phyloP scores from a whole-genome alignment of 1,139 yeast genomes.

The Citeromyces hawaiiensis region DNA sequence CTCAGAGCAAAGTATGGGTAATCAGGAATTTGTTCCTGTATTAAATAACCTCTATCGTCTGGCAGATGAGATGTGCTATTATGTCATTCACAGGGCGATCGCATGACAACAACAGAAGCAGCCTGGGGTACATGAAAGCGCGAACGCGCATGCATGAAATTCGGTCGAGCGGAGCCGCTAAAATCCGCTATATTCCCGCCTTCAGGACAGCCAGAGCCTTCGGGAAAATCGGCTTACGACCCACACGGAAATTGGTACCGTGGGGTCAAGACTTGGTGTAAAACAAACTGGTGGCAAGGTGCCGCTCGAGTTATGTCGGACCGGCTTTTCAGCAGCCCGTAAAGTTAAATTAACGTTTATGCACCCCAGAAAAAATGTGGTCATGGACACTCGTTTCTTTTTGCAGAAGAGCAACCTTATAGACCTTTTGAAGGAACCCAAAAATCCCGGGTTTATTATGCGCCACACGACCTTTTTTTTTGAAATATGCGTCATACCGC shows the following conservation, averaged over 20 bases:
- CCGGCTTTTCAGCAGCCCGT: neutral
- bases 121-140: constrained; percentile 1
- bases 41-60: neutral
- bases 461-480: neutral
- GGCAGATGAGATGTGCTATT: neutral
- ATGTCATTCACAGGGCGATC: constrained; percentile 1
- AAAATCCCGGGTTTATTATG: too few relatives aligned
- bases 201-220: neutral
- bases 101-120: neutral
- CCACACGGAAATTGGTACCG: too few relatives aligned
- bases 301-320: neutral
- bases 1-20: neutral
- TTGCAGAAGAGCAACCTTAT: neutral
- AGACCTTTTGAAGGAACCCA: too few relatives aligned
- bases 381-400: neutral
- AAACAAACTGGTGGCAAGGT: too few relatives aligned
- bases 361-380: neutral
- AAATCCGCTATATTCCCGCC: neutral
- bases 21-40: neutral
- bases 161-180: constrained; percentile 1
- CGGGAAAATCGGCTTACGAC: neutral
- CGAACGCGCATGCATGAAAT: neutral
- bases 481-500: neutral
- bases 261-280: too few relatives aligned
- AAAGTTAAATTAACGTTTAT: neutral